These are phyloP conservation scores for Penstemon davidsonii DNA, from an alignment of 257 asterid species.

Conservation along the genomic window DNA sequence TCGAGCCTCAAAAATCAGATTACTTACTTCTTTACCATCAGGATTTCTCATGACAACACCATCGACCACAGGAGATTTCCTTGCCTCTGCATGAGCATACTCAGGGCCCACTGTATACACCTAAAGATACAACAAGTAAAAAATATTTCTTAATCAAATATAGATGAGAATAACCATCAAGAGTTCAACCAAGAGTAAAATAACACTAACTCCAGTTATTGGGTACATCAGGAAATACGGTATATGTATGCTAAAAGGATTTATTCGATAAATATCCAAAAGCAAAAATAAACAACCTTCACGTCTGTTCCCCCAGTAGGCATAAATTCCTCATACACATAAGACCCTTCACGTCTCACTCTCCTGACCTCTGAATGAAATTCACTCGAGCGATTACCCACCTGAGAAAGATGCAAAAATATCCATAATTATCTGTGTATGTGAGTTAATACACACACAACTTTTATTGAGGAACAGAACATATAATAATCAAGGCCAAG, in stretches of 20 bases:
- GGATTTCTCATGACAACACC: conserved; percentile 99
- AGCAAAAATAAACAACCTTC: conserved; percentile 53
- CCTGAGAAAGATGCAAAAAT: conserved; percentile 47
- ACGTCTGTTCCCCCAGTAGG: conserved; percentile 99
- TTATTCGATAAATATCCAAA: conserved; percentile 8
- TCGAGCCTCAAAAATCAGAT: conserved; percentile 45
- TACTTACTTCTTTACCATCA: conserved; percentile 93
- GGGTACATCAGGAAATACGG: neutral
- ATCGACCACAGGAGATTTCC: conserved; percentile 99
- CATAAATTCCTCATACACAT: conserved; percentile 98
- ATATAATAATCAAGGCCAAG: too few species aligned
- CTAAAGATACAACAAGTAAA: conserved; percentile 35
- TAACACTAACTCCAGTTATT: too few species aligned
- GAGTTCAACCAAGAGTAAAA: conserved; percentile 5
- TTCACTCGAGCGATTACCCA: conserved; percentile 97
- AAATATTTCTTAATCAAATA: conserved; percentile 5
- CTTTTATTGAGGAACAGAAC: neutral
- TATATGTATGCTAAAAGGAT: conserved; percentile 3
- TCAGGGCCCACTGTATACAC: conserved; percentile 98
- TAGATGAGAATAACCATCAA: conserved; percentile 12
- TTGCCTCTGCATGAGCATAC: conserved; percentile 98
- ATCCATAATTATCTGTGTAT: conserved; percentile 20
- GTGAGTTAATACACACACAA: neutral
- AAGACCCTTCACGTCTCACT: conserved; percentile 99
- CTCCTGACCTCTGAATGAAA: conserved; percentile 95